Base-by-base conservation (phyloP, 495 filamentous ascomycete species). In the Xylaria longipes region DNA sequence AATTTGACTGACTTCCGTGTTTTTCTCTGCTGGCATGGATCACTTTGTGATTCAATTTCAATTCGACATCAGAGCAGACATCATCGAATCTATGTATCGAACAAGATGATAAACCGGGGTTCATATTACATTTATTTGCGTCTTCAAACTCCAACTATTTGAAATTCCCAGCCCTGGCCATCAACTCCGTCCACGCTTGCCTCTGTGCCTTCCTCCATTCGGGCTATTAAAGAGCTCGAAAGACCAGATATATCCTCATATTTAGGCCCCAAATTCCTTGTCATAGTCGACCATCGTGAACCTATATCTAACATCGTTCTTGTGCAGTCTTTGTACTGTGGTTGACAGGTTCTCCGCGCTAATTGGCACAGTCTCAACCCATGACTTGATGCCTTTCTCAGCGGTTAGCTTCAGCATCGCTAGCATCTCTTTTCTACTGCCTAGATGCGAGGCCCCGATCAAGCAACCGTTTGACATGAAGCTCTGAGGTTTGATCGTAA, bases 351-450 rank as follows among this genome's bases (percentile, higher is more conserved):
- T 91, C 80, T 91, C 86, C 69, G 88, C 89, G 69, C 86, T 88
- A 74, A 97, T 91, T 41, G 89, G 83, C 46, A 96, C 85, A 76
- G 90, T 89, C 84, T 97, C 87, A 29, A 97, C 91, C 91, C 92
- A 94, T 39, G 90, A 88, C 84, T 91, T 90, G 69, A 97, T 87
- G 2, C 90, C 90, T 88, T 93, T 92, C 74, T 95, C 92, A 9
- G 88, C 90, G 2, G 94, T 93, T 69, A 97, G 75, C 82, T 94
- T 85, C 75, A 97, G 77, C 94, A 97, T 97, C 65, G 86, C 87
- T 65, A 94, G 74, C 86, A 93, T 92, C 88, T 97, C 94, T 35
- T 86, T 86, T 14, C 94, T 83, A 75, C 90, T 93, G 14, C 94
- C 94, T 73, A 97, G 86, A 78, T 97, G 94, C 72, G 89, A 93